Percentiles rank a stretch among this genome's conserved stretches.
Conservation (phyloP, 176 grass and related monocot species). For the Musa schizocarpa region DNA sequence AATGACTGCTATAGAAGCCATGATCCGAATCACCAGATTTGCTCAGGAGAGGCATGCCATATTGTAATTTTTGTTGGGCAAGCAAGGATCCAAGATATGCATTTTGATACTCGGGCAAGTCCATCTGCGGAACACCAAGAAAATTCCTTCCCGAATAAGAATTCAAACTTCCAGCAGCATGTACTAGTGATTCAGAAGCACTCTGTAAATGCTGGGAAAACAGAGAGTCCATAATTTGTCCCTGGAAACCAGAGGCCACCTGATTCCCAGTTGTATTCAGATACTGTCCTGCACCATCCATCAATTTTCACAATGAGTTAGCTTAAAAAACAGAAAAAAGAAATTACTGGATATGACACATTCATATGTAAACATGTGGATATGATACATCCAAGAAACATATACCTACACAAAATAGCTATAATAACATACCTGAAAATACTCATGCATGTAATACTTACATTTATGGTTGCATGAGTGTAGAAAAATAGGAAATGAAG, state of each 20-base stretch:
- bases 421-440: no score
- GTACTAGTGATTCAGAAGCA: neutral
- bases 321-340: neutral
- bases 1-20: slow-evolving; percentile 46
- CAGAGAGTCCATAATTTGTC: neutral
- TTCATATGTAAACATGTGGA: neutral
- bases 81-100: slow-evolving; percentile 12
- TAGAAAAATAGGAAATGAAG: neutral
- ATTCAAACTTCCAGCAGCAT: slow-evolving; percentile 16
- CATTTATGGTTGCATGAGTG: neutral
- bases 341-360: neutral
- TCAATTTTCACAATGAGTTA: neutral
- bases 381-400: neutral
- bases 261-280: slow-evolving; percentile 11
- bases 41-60: slow-evolving; percentile 41
- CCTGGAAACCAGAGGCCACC: slow-evolving; percentile 8
- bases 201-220: neutral
- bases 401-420: no score
- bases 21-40: slow-evolving; percentile 55
- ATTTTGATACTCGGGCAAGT: slow-evolving; percentile 9
- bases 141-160: slow-evolving; percentile 10
- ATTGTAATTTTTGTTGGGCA: slow-evolving; percentile 27
- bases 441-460: no score
- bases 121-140: neutral
- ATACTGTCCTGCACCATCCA: neutral